These are phyloP conservation scores for Lyophyllum shimeji DNA, from an alignment of 768 basidiomycete genomes.

Conservation along the genomic window DNA sequence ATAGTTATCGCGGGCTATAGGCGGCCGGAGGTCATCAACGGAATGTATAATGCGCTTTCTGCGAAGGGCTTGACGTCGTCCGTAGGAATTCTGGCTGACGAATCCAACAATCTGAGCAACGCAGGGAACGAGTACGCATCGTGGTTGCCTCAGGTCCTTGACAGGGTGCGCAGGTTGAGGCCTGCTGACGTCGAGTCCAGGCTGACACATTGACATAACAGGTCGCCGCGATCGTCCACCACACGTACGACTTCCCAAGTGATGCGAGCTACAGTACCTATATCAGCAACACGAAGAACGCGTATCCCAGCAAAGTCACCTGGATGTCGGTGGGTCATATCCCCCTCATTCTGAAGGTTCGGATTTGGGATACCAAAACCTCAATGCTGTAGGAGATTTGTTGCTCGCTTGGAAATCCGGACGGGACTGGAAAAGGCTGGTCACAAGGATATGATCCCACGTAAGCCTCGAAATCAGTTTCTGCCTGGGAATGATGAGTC, in stretches of 20 bases:
- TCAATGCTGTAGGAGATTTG: slow-evolving; percentile 31
- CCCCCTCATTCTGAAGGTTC: too few relatives aligned
- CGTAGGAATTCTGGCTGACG: slow-evolving; percentile 42
- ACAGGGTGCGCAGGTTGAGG: slow-evolving; percentile 21
- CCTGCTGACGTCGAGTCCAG: background rate
- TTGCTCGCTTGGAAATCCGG: slow-evolving; percentile 33
- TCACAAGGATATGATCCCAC: slow-evolving; percentile 37
- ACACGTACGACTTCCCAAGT: slow-evolving; percentile 47
- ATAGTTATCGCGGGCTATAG: slow-evolving; percentile 10
- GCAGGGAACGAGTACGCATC: slow-evolving; percentile 31
- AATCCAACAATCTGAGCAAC: slow-evolving; percentile 32
- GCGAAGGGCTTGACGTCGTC: slow-evolving; percentile 24
- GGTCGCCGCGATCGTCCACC: slow-evolving; percentile 40
- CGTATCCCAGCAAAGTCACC: slow-evolving; percentile 30
- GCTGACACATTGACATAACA: background rate
- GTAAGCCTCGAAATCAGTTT: slow-evolving; percentile 11
- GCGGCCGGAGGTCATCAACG: slow-evolving; percentile 39
- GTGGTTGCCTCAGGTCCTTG: slow-evolving; percentile 34
- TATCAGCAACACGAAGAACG: slow-evolving; percentile 23
- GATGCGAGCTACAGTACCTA: slow-evolving; percentile 34
- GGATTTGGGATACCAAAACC: too few relatives aligned
- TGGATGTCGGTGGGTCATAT: slow-evolving; percentile 37
- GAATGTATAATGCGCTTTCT: slow-evolving; percentile 33
- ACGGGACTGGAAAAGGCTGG: slow-evolving; percentile 32
- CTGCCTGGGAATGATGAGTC: background rate